Conservation (phyloP, 208 protist species). For the Crithidia brevicula region DNA sequence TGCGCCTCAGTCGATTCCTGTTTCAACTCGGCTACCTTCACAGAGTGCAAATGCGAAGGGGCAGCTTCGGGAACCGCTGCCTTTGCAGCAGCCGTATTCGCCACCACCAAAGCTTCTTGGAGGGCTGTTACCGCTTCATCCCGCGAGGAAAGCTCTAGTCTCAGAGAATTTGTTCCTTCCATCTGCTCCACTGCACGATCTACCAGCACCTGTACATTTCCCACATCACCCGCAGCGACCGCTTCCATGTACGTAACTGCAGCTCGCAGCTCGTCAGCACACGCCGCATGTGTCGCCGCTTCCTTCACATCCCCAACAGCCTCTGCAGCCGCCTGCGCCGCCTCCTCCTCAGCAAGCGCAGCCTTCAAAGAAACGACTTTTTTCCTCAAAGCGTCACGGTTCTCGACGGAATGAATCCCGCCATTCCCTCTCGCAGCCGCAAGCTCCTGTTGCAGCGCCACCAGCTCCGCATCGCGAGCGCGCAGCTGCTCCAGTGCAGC, state of each 20-base stretch:
- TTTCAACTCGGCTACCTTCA: background rate
- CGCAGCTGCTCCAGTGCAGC: background rate
- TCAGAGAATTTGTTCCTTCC: background rate
- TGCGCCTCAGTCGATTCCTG: background rate
- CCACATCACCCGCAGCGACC: background rate
- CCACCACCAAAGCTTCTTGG: background rate
- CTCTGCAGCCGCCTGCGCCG: background rate
- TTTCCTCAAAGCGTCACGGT: too few species aligned
- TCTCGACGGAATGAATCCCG: too few species aligned
- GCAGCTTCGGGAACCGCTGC: background rate
- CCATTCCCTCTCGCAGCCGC: background rate
- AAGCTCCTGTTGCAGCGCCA: constrained; percentile 19
- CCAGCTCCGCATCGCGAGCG: background rate
- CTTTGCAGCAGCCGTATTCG: background rate
- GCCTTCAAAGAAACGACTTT: background rate
- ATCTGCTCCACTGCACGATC: background rate
- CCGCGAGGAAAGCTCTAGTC: constrained; percentile 1
- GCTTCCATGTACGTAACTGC: background rate
- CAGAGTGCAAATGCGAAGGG: background rate
- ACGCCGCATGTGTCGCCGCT: background rate
- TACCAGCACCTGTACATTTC: background rate
- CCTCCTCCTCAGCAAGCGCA: background rate
- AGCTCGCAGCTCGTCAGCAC: constrained; percentile 15
- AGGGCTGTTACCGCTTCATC: constrained; percentile 7
- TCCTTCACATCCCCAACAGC: background rate